phyloP scores from a whole-genome alignment of 179 eudicot genomes.

The Sideroxylon spinosum region DNA sequence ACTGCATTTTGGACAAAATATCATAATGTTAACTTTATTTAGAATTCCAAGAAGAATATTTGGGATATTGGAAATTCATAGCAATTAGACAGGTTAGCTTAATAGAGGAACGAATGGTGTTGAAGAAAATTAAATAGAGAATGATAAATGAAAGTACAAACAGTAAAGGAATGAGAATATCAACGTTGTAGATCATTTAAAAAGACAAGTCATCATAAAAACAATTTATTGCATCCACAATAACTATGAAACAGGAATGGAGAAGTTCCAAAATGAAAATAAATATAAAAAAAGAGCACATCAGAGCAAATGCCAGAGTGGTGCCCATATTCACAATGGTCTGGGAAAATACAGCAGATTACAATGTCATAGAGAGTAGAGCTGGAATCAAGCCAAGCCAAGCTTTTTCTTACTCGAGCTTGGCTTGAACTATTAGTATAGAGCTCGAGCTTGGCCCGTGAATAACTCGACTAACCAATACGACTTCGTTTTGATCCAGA shows the following conservation, averaged over 20 bases:
- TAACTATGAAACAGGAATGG: not conserved
- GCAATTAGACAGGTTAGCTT: not conserved
- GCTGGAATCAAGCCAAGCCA: too few relatives aligned
- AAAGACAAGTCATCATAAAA: not conserved
- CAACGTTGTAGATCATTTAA: not conserved
- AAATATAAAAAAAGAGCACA: not conserved
- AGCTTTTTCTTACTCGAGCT: too few relatives aligned
- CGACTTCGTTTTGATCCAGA: too few relatives aligned
- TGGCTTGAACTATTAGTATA: too few relatives aligned
- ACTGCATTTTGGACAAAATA: slow-evolving; percentile 15
- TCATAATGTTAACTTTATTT: not conserved
- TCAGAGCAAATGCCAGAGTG: not conserved
- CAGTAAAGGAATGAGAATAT: not conserved
- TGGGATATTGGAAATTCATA: not conserved
- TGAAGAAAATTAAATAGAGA: not conserved
- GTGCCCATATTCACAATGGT: not conserved
- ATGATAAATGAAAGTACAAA: not conserved
- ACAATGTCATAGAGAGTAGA: not conserved
- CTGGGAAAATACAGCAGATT: not conserved
- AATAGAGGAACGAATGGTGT: not conserved
- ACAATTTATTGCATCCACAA: not conserved
- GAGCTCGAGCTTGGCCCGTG: too few relatives aligned
- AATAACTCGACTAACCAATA: too few relatives aligned
- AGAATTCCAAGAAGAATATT: not conserved
- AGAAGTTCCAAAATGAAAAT: not conserved